Percentiles rank a stretch among this genome's conserved stretches.
Evolutionary conservation across 1,284 basidiomycete species (phyloP).

Genomic region (Melampsora allii-populina): DNA sequence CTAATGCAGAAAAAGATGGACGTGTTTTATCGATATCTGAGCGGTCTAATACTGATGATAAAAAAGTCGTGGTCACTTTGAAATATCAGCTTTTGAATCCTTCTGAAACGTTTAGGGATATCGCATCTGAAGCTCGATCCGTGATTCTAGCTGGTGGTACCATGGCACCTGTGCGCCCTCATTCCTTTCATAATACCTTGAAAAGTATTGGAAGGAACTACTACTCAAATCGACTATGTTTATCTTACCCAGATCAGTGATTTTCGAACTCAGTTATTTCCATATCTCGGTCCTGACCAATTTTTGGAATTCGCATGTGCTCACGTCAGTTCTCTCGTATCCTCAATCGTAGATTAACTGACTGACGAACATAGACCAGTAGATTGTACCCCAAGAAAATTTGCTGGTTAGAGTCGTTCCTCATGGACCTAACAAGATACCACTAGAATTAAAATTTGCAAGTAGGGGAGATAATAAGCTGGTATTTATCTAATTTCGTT

Average conservation of each 20-base stretch:
- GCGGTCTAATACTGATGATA: background rate
- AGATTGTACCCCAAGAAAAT: conserved; percentile 65
- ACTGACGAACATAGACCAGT: background rate
- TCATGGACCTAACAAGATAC: conserved; percentile 70
- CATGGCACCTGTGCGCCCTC: conserved; percentile 76
- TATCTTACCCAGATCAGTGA: conserved; percentile 72
- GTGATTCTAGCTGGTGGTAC: conserved; percentile 92
- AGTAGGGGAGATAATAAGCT: conserved; percentile 67
- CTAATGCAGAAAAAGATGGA: conserved; percentile 72
- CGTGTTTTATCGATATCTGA: conserved; percentile 54
- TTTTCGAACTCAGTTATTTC: conserved; percentile 76
- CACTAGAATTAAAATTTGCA: conserved; percentile 78
- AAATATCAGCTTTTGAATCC: conserved; percentile 96
- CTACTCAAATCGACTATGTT: conserved; percentile 6
- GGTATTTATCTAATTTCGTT: conserved; percentile 55
- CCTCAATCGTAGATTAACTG: background rate
- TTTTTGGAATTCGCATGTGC: conserved; percentile 82
- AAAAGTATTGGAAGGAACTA: conserved; percentile 4
- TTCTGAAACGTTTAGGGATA: conserved; percentile 74
- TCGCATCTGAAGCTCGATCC: conserved; percentile 73
- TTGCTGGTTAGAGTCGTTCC: conserved; percentile 73
- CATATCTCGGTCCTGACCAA: conserved; percentile 62
- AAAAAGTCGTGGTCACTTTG: conserved; percentile 58
- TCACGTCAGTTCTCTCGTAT: conserved; percentile 62
- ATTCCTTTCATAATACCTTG: background rate